Percentiles rank a stretch among this genome's conserved stretches.
These are phyloP conservation scores for Clavispora phyllophila DNA, from an alignment of 805 yeast genomes.

Conservation along the genomic window DNA sequence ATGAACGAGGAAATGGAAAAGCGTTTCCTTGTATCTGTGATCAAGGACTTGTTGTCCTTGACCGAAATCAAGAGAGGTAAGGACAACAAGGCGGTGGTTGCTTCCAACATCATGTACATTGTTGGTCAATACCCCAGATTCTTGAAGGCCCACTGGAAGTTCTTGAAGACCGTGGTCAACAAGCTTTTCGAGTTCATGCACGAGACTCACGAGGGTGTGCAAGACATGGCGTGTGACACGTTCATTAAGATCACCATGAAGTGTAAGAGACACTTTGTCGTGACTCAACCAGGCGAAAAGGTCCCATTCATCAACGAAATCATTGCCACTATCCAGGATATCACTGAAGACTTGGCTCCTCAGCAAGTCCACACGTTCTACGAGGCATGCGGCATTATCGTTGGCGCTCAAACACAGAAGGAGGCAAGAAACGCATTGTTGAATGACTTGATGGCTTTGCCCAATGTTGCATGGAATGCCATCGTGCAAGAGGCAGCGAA, in stretches of 20 bases:
- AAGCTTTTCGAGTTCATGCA: slow-evolving; percentile 98
- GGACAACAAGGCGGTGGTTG: slow-evolving; percentile 97
- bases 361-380: slow-evolving; percentile 98
- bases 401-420: slow-evolving; percentile 76
- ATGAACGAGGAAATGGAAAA: slow-evolving; percentile 98
- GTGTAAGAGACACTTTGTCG: slow-evolving; percentile 93
- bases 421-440: slow-evolving; percentile 68
- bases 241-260: slow-evolving; percentile 92
- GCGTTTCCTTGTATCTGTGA: slow-evolving; percentile 86
- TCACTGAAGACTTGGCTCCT: slow-evolving; percentile 90
- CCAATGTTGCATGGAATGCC: slow-evolving; percentile 92
- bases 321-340: slow-evolving; percentile 72
- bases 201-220: slow-evolving; percentile 99
- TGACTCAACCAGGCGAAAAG: slow-evolving; percentile 74
- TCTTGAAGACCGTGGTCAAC: slow-evolving; percentile 89
- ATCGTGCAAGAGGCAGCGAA: slow-evolving; percentile 80
- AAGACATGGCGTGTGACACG: slow-evolving; percentile 99
- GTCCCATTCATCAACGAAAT: slow-evolving; percentile 92
- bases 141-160: slow-evolving; percentile 96
- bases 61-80: slow-evolving; percentile 97
- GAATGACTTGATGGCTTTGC: slow-evolving; percentile 78
- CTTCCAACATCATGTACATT: slow-evolving; percentile 98
- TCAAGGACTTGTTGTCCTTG: slow-evolving; percentile 82
- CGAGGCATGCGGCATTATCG: slow-evolving; percentile 93
- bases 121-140: slow-evolving; percentile 99